phyloP scores from a whole-genome alignment of 1,284 basidiomycete species.

The Caloboletus firmus region DNA sequence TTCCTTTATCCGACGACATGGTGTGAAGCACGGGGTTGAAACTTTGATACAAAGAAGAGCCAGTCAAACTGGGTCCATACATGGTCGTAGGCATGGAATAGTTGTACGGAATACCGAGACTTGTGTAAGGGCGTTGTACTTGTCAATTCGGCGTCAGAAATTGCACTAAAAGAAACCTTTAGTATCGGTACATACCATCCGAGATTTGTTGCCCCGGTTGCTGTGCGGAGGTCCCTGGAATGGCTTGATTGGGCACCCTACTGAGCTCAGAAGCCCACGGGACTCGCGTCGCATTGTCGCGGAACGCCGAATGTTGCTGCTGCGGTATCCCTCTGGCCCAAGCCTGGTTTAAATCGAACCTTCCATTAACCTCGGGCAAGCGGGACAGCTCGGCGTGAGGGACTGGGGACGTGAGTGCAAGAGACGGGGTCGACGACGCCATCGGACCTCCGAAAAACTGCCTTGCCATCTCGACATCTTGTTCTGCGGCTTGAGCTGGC shows the following conservation, averaged over 20 bases:
- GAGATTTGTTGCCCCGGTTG: slow-evolving; percentile 25
- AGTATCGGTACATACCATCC: slow-evolving; percentile 25
- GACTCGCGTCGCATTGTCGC: slow-evolving; percentile 32
- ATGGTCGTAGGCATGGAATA: slow-evolving; percentile 28
- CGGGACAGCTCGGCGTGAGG: slow-evolving; percentile 43
- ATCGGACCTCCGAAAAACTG: slow-evolving; percentile 68
- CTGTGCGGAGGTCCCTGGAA: slow-evolving; percentile 27
- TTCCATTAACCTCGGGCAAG: slow-evolving; percentile 32
- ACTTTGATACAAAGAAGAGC: slow-evolving; percentile 37
- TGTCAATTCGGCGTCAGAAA: slow-evolving; percentile 11
- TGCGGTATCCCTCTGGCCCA: slow-evolving; percentile 58
- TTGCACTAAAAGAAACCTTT: neutral
- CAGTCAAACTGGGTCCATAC: slow-evolving; percentile 30
- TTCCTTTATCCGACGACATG: slow-evolving; percentile 50
- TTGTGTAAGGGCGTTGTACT: slow-evolving; percentile 24
- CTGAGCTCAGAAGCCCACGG: slow-evolving; percentile 56
- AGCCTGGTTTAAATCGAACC: slow-evolving; percentile 44
- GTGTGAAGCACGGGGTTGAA: slow-evolving; percentile 20
- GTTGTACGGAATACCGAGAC: slow-evolving; percentile 27
- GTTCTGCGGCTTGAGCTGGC: slow-evolving; percentile 49
- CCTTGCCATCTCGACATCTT: slow-evolving; percentile 71
- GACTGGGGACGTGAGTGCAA: slow-evolving; percentile 36
- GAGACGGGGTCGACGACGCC: slow-evolving; percentile 32
- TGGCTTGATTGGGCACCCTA: slow-evolving; percentile 6
- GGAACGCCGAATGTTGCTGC: slow-evolving; percentile 37